These are phyloP conservation scores for Penicillium odoratum DNA, from an alignment of 495 filamentous ascomycete species.

Conservation along the genomic window DNA sequence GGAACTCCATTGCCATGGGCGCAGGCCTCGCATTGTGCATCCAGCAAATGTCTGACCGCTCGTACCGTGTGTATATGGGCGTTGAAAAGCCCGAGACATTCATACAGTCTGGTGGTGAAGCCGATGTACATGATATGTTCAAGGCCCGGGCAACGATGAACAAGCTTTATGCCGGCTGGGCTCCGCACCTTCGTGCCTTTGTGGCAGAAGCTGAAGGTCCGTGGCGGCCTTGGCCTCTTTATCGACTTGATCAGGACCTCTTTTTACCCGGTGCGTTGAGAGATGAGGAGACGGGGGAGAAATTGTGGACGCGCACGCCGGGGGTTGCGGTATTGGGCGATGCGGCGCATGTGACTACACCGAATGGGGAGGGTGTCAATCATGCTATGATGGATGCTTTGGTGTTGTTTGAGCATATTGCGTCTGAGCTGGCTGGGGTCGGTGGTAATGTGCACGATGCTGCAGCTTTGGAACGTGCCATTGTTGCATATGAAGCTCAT, in stretches of 20 bases:
- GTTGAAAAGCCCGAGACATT: constrained; percentile 8
- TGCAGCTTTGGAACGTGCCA: constrained; percentile 14
- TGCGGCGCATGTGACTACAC: constrained; percentile 15
- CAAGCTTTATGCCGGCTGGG: constrained; percentile 8
- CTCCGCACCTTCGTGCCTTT: constrained; percentile 13
- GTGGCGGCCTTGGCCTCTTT: constrained; percentile 17
- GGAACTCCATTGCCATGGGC: constrained; percentile 18
- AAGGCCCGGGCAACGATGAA: constrained; percentile 14
- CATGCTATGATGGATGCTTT: constrained; percentile 19
- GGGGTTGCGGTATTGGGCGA: constrained; percentile 15
- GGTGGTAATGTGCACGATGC: constrained; percentile 4
- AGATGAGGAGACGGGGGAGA: neutral
- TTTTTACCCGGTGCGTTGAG: constrained; percentile 1
- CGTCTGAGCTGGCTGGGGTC: neutral
- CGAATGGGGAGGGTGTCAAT: constrained; percentile 19
- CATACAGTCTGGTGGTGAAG: constrained; percentile 12
- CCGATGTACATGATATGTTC: constrained; percentile 12
- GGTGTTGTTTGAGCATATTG: constrained; percentile 17
- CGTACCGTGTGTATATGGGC: constrained; percentile 25
- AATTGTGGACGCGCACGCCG: constrained; percentile 8
- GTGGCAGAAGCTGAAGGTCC: constrained; percentile 14
- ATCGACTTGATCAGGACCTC: constrained; percentile 11
- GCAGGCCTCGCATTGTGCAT: constrained; percentile 5
- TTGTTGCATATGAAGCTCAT: constrained; percentile 18
- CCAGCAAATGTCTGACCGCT: constrained; percentile 20